Conservation (phyloP, 179 eudicot genomes). For the Vitellaria paradoxa region DNA sequence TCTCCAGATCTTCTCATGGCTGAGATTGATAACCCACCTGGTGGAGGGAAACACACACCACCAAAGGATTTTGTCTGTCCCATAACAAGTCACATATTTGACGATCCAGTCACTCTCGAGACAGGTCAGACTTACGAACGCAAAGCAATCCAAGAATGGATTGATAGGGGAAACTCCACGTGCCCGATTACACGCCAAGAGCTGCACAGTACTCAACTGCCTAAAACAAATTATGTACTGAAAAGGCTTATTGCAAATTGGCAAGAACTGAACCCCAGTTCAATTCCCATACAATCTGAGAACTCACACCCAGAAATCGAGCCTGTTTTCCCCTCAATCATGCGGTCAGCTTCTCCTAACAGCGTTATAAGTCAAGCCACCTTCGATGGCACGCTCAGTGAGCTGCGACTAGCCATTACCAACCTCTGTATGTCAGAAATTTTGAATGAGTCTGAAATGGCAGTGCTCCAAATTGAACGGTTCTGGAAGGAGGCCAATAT, state of each 20-base stretch:
- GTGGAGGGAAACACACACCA: conserved; percentile 34
- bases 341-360: conserved; percentile 26
- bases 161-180: conserved; percentile 43
- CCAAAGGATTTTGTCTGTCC: conserved; percentile 61
- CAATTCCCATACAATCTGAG: conserved; percentile 17
- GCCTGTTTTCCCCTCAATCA: conserved; percentile 5
- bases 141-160: conserved; percentile 52
- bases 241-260: conserved; percentile 50
- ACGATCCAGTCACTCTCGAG: conserved; percentile 57
- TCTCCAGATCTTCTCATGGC: conserved; percentile 36
- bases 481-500: conserved; percentile 35
- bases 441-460: conserved; percentile 36
- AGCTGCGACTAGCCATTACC: conserved; percentile 34
- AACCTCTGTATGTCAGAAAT: conserved; percentile 44
- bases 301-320: conserved; percentile 17
- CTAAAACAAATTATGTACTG: conserved; percentile 54
- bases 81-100: conserved; percentile 41
- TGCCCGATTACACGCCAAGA: conserved; percentile 58
- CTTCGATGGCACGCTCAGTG: conserved; percentile 30
- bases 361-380: conserved; percentile 41
- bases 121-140: conserved; percentile 59
- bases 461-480: conserved; percentile 36
- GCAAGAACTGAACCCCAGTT: conserved; percentile 31
- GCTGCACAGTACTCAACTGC: conserved; percentile 35
- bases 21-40: conserved; percentile 24